These are phyloP conservation scores for Auricularia sp. DNA, from an alignment of 768 basidiomycete genomes.

Conservation along the genomic window DNA sequence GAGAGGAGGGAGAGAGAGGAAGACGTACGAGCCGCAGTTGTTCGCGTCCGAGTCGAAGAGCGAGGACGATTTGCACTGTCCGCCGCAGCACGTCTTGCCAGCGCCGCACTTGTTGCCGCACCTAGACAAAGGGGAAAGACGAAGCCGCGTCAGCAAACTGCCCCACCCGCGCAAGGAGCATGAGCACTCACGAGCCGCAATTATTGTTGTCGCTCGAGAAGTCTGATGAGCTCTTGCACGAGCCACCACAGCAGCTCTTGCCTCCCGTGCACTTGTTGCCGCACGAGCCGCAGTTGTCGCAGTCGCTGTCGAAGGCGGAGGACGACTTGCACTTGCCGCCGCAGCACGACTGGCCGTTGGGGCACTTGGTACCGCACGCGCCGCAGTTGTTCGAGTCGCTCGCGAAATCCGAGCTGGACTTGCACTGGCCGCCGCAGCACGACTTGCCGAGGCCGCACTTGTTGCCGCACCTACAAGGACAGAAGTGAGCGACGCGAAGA, in stretches of 20 bases:
- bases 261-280: not conserved
- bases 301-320: not conserved
- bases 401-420: not conserved
- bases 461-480: not conserved
- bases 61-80: not conserved
- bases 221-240: not conserved
- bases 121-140: too few relatives aligned
- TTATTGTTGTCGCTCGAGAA: not conserved
- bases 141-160: too few relatives aligned
- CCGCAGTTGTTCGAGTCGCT: not conserved
- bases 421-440: not conserved
- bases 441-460: not conserved
- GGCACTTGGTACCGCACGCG: not conserved
- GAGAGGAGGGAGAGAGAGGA: not conserved
- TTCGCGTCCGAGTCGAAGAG: not conserved
- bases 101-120: conserved; percentile 1
- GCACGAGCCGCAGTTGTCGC: not conserved
- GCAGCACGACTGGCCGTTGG: not conserved
- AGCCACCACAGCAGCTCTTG: not conserved
- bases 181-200: not conserved
- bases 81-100: not conserved
- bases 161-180: too few relatives aligned
- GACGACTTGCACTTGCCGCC: not conserved
- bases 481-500: not conserved
- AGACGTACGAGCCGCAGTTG: not conserved